Evolutionary conservation across 2,329 filamentous ascomycete species (phyloP), one percentile per base, ranked within the genome.

Genomic region (Metarhizium rileyi): DNA sequence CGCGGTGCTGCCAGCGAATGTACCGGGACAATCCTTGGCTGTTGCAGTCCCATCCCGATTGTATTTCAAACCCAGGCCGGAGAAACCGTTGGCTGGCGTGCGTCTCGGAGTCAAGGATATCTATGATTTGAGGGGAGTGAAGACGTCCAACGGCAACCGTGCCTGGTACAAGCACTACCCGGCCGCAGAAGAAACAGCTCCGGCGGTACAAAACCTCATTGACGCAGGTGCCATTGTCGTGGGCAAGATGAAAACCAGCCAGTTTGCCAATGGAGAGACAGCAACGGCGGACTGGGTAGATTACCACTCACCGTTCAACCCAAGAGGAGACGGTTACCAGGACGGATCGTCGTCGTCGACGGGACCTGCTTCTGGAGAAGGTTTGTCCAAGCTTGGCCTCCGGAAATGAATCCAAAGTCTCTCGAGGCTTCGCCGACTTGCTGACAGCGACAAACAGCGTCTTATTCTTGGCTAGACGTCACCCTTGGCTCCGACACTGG

Each of bases 81-180:
- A 69, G 20, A 71, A 76, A 55, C 78, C 78, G 1, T 64, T 83
- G 0, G 74, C 76, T 6, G 78, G 80, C 10, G 67, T 77, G 7
- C 69, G 80, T 8, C 57, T 83, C 1, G 78, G 71, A 1, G 67
- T 83, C 49, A 84, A 84, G 56, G 80, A 83, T 54, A 77, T 80
- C 45, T 77, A 71, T 53, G 70, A 82, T 50, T 58, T 84, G 26
- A 47, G 43, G n/a, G 80, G 80, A 1, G 56, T 81, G 3, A 70
- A 70, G 33, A 80, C 74, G 0, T 69, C 69, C 14, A 71, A 72
- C 47, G 78, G 78, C 2, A 81, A 77, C 51, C 67, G 77, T 35
- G 78, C 80, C 2, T 83, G 73, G 66, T 76, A 75, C 46, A 61
- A 73, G 47, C 63, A 83, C 3, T 77, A 80, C 53, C 68, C 70